A percentile compares a stretch with the other conserved stretches of the same genome.
Evolutionary conservation across 805 yeast species (phyloP).

Genomic region (Candida fluviatilis): DNA sequence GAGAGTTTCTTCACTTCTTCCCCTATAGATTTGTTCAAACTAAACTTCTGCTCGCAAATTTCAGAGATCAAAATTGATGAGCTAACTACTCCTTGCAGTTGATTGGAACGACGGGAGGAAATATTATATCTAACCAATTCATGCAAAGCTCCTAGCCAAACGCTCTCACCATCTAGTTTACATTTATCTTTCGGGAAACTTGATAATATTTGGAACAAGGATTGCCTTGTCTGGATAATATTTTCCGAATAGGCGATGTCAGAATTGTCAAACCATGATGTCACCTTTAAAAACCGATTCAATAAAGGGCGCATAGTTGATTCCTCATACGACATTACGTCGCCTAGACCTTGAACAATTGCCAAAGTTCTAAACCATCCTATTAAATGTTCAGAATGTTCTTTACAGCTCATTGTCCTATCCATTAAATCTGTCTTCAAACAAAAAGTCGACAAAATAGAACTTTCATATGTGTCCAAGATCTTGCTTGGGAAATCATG

Average conservation of each 20-base stretch:
- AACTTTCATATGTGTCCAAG: constrained; percentile 13
- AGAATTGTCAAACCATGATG: constrained; percentile 35
- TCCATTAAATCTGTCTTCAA: constrained; percentile 8
- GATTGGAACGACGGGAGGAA: constrained; percentile 30
- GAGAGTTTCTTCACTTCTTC: constrained; percentile 18
- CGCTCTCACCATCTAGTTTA: constrained; percentile 3
- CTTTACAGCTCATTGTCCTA: constrained; percentile 12
- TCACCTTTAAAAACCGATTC: constrained; percentile 11
- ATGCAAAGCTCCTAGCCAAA: constrained; percentile 21
- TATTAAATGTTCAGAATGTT: constrained; percentile 9
- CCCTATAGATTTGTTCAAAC: constrained; percentile 7
- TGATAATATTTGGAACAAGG: constrained; percentile 29
- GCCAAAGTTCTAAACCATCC: constrained; percentile 26
- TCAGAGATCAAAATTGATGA: constrained; percentile 43
- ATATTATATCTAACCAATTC: constrained; percentile 43
- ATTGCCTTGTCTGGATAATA: constrained; percentile 39
- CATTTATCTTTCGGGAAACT: constrained; percentile 1
- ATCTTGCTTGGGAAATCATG: constrained; percentile 28
- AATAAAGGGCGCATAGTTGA: constrained; percentile 2
- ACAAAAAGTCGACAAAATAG: constrained; percentile 16
- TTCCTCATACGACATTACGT: constrained; percentile 11
- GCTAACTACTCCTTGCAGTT: constrained; percentile 49
- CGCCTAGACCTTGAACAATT: constrained; percentile 17
- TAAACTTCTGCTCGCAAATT: constrained; percentile 21
- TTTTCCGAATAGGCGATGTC: constrained; percentile 39